These are phyloP conservation scores for Tarenaya hassleriana DNA, from an alignment of 345 rosid species.

Conservation along the genomic window DNA sequence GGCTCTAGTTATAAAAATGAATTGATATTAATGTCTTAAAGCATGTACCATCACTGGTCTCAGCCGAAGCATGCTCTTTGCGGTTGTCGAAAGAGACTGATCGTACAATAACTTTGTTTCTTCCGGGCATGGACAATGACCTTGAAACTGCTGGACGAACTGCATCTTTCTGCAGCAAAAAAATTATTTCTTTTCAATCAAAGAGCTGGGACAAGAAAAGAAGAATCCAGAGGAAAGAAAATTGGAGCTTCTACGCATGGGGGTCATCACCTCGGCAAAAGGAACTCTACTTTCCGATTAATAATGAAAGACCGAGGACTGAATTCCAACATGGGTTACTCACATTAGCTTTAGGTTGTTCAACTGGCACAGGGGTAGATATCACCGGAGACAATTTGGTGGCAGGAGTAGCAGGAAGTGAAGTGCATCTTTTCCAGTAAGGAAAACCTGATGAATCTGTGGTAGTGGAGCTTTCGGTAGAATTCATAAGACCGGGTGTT, in stretches of 20 bases:
- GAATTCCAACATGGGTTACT: slow-evolving; percentile 21
- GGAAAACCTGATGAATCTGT: slow-evolving; percentile 36
- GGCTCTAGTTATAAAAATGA: neutral
- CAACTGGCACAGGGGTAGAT: slow-evolving; percentile 46
- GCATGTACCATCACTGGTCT: slow-evolving; percentile 44
- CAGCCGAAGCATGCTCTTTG: slow-evolving; percentile 30
- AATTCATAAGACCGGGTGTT: slow-evolving; percentile 36
- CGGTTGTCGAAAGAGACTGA: slow-evolving; percentile 54
- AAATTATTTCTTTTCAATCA: neutral
- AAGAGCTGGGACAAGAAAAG: neutral
- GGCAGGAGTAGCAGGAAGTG: slow-evolving; percentile 70
- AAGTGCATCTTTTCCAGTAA: slow-evolving; percentile 62
- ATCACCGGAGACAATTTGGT: slow-evolving; percentile 60
- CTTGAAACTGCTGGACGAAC: slow-evolving; percentile 52
- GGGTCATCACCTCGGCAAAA: too few species aligned
- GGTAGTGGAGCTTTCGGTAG: slow-evolving; percentile 41
- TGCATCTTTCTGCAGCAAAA: slow-evolving; percentile 53
- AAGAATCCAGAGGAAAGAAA: neutral
- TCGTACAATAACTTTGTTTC: slow-evolving; percentile 72
- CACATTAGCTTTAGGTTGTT: slow-evolving; percentile 51
- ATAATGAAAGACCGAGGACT: neutral
- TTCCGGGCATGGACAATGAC: slow-evolving; percentile 67
- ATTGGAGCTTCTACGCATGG: too few species aligned
- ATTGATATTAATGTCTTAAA: neutral
- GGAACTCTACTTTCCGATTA: neutral